Conservation (phyloP, 1,139 yeast genomes). For the Kodamaea anthophila region DNA sequence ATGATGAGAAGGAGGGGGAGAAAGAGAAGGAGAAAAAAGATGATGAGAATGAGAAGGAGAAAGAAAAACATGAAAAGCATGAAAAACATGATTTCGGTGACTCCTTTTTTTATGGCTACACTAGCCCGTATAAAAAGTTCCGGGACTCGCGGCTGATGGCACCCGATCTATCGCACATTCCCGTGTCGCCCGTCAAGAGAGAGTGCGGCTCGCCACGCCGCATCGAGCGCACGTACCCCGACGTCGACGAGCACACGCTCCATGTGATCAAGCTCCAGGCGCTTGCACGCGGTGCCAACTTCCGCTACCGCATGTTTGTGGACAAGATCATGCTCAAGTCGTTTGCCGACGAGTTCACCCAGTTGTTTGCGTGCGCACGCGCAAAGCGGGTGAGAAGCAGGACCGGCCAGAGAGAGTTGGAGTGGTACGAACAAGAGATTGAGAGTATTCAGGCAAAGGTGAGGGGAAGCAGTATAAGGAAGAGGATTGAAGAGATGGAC, state of each 20-base stretch:
- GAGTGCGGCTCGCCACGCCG: slow-evolving; percentile 2
- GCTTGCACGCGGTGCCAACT: slow-evolving; percentile 57
- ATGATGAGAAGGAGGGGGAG: slow-evolving; percentile 1
- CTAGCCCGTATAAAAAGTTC: slow-evolving; percentile 2
- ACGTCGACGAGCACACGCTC: slow-evolving; percentile 15
- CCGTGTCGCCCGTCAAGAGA: background rate
- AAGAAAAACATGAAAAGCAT: background rate
- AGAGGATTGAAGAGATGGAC: slow-evolving; percentile 13
- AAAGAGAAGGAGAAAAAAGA: background rate
- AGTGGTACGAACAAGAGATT: slow-evolving; percentile 22
- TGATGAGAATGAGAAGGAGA: background rate
- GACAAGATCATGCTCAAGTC: slow-evolving; percentile 54
- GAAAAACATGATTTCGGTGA: background rate
- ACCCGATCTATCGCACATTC: too few relatives aligned
- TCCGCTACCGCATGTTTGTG: slow-evolving; percentile 59
- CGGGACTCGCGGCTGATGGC: too few relatives aligned
- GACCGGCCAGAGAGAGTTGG: slow-evolving; percentile 34
- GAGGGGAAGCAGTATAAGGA: too few relatives aligned
- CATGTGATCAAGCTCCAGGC: slow-evolving; percentile 48
- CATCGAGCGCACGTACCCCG: slow-evolving; percentile 12
- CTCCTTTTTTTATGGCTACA: background rate
- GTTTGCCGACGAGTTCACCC: slow-evolving; percentile 40
- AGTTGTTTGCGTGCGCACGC: slow-evolving; percentile 33
- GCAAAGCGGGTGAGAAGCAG: slow-evolving; percentile 31
- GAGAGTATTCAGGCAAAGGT: slow-evolving; percentile 33